A percentile compares a stretch with the other conserved stretches of the same genome.
Evolutionary conservation across 345 rosid genomes (phyloP).

Genomic region (Syzygium grande): DNA sequence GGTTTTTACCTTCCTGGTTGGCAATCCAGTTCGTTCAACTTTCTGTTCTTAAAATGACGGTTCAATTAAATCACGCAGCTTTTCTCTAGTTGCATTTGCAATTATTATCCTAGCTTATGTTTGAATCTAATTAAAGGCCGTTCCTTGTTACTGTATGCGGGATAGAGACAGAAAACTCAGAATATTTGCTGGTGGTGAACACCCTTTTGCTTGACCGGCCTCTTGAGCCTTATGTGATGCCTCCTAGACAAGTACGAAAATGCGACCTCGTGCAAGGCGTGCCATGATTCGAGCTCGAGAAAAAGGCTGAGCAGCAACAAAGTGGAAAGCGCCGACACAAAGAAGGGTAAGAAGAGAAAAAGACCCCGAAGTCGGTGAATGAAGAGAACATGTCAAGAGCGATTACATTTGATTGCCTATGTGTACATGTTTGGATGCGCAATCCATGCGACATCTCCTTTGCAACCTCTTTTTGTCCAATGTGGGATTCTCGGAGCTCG

Average conservation of each 20-base stretch:
- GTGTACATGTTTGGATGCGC: not conserved
- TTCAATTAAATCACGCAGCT: not conserved
- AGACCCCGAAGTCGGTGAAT: conserved; percentile 26
- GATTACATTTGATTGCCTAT: not conserved
- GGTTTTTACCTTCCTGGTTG: not conserved
- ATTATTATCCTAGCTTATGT: not conserved
- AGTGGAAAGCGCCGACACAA: conserved; percentile 23
- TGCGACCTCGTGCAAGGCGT: conserved; percentile 92
- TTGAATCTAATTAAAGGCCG: not conserved
- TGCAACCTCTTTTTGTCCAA: not conserved
- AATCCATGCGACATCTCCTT: not conserved
- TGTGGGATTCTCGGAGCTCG: not conserved
- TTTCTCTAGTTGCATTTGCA: not conserved
- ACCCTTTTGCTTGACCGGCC: conserved; percentile 80
- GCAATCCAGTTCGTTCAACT: not conserved
- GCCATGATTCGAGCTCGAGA: conserved; percentile 89
- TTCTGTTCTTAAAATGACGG: not conserved
- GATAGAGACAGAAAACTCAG: conserved; percentile 92
- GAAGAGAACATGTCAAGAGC: not conserved
- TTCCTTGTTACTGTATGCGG: conserved; percentile 30
- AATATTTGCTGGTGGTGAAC: conserved; percentile 76
- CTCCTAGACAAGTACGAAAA: conserved; percentile 72
- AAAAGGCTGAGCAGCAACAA: conserved; percentile 66
- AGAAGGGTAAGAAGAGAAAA: conserved; percentile 46
- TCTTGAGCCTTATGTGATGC: conserved; percentile 66